A percentile compares a stretch with the other conserved stretches of the same genome.
These are phyloP conservation scores for Dorcoceras hygrometricum DNA, from an alignment of 257 asterid genomes.

Conservation along the genomic window DNA sequence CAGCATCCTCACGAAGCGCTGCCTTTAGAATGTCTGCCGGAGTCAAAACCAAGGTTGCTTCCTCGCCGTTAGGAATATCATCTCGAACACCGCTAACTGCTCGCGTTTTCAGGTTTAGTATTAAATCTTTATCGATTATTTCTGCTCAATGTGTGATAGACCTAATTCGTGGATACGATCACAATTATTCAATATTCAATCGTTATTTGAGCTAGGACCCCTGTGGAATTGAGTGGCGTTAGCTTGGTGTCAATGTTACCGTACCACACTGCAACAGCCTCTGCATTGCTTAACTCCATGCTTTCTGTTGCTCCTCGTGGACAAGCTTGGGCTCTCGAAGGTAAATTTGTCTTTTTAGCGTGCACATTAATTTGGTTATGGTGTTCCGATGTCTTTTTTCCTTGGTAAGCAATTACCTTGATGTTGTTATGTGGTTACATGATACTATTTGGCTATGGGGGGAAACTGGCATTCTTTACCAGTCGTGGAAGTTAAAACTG, in stretches of 20 bases:
- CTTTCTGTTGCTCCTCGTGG: slow-evolving; percentile 30
- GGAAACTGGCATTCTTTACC: neutral
- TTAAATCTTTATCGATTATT: neutral
- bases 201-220: slow-evolving; percentile 23
- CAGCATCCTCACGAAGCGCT: slow-evolving; percentile 46
- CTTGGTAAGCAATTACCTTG: neutral
- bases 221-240: slow-evolving; percentile 38
- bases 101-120: slow-evolving; percentile 78
- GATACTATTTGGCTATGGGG: neutral
- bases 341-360: slow-evolving; percentile 9
- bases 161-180: neutral
- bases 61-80: slow-evolving; percentile 62
- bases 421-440: neutral
- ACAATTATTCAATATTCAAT: neutral
- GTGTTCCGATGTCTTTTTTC: neutral
- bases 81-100: slow-evolving; percentile 59
- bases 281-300: slow-evolving; percentile 41
- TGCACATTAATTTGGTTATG: neutral
- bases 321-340: slow-evolving; percentile 38
- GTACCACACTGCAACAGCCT: slow-evolving; percentile 36
- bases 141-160: neutral
- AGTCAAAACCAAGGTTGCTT: slow-evolving; percentile 41
- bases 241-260: slow-evolving; percentile 32
- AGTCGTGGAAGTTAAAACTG: neutral
- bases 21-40: slow-evolving; percentile 44